Conservation (phyloP, 2,329 filamentous ascomycete species). For the Ascochyta clinopodiicola region DNA sequence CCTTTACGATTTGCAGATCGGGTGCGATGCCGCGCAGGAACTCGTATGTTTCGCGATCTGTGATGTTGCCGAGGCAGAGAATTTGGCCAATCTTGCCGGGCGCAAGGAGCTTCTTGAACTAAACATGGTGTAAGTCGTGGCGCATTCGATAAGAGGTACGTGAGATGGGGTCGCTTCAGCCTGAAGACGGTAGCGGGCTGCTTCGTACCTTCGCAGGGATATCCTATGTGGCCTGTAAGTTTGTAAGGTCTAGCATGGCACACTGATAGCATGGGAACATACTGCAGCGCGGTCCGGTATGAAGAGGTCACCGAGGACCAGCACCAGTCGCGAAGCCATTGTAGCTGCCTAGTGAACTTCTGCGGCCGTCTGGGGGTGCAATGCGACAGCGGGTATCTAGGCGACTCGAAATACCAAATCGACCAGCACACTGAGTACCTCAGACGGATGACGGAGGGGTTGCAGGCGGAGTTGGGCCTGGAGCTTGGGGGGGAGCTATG, state of each 20-base stretch:
- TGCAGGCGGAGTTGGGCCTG: constrained; percentile 7
- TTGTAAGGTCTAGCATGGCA: constrained; percentile 40
- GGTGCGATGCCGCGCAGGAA: constrained; percentile 63
- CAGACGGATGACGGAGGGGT: constrained; percentile 2
- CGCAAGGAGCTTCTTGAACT: constrained; percentile 64
- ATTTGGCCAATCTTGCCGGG: constrained; percentile 65
- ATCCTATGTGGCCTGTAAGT: constrained; percentile 49
- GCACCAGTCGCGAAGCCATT: constrained; percentile 53
- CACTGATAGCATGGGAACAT: constrained; percentile 24
- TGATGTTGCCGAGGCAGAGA: constrained; percentile 65
- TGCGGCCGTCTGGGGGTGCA: not conserved
- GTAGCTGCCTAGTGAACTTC: constrained; percentile 15
- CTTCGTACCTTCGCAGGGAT: constrained; percentile 50
- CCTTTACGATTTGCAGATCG: constrained; percentile 73
- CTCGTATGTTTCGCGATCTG: constrained; percentile 62
- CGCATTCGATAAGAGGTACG: not conserved
- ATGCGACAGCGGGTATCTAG: not conserved
- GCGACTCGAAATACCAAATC: not conserved
- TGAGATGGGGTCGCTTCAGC: not conserved
- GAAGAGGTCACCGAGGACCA: constrained; percentile 52
- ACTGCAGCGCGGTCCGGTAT: constrained; percentile 52
- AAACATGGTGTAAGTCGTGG: constrained; percentile 13
- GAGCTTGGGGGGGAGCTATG: constrained; percentile 18
- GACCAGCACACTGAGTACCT: not conserved
- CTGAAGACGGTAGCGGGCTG: not conserved